Percentiles rank a stretch among this genome's conserved stretches.
Conservation (phyloP, 371 early-diverging fungal species). For the Mortierella sp. region DNA sequence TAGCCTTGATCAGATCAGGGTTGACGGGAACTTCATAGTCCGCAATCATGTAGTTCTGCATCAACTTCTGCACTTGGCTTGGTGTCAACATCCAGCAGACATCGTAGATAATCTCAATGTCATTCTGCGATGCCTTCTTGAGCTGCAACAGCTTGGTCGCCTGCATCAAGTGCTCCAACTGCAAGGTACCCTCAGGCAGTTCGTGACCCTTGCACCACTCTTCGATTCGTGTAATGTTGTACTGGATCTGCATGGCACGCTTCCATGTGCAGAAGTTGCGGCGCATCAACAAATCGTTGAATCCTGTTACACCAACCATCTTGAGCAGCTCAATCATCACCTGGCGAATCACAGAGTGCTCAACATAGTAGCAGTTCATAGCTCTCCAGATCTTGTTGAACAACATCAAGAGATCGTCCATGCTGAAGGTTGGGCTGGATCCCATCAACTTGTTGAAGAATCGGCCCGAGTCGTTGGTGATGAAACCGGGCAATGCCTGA, state of each 20-base stretch:
- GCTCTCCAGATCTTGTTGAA: constrained; percentile 91
- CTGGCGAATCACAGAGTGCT: constrained; percentile 80
- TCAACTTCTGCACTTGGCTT: constrained; percentile 94
- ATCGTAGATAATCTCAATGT: constrained; percentile 95
- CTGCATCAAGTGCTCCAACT: constrained; percentile 92
- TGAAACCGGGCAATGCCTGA: constrained; percentile 91
- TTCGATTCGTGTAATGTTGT: constrained; percentile 94
- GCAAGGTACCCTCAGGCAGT: constrained; percentile 87
- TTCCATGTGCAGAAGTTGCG: constrained; percentile 91
- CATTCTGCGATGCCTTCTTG: constrained; percentile 89
- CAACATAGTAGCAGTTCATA: constrained; percentile 95
- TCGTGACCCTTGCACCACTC: constrained; percentile 98
- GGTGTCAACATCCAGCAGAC: constrained; percentile 95
- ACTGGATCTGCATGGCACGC: constrained; percentile 96
- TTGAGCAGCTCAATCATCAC: constrained; percentile 90
- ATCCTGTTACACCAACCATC: constrained; percentile 90
- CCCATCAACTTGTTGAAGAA: constrained; percentile 85
- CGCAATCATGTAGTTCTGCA: constrained; percentile 80
- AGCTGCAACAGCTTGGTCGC: constrained; percentile 95
- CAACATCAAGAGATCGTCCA: constrained; percentile 93
- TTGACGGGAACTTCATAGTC: constrained; percentile 88
- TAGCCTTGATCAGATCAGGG: constrained; percentile 90
- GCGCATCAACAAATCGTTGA: constrained; percentile 95
- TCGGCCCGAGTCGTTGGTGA: constrained; percentile 87
- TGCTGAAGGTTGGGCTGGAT: constrained; percentile 80